Evolutionary conservation across 1,139 yeast species (phyloP), one percentile per base, ranked within the genome.

Genomic region (Yamadazyma jaroonii): DNA sequence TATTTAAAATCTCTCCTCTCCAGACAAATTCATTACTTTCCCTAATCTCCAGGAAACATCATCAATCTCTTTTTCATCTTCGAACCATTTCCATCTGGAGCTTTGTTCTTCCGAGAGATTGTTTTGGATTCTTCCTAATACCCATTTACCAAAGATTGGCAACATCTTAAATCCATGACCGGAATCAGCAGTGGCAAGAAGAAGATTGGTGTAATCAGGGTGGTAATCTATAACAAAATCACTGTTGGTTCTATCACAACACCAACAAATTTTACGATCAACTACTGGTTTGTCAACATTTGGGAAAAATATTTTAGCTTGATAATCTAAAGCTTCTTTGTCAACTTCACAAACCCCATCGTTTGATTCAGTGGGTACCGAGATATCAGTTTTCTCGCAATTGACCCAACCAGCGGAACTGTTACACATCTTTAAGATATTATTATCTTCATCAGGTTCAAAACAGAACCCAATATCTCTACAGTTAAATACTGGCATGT

Each of bases 401-500:
- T 52, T 46, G 2, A 46, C 43, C 47, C 49, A 50, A 9, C 56
- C 58, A 2, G 51, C 54, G 8, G 50, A 49, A 24, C 36, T 45
- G 34, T 49, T 53, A 35, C 55, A 52, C 41, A 54, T 42, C 36
- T 54, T 54, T 11, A 47, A 20, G 15, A 50, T 43, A 27, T 50
- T 49, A 10, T 38, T 31, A 27, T 45, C 50, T 9, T 23, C 32
- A 40, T 56, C 62, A 6, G 66, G 62, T 37, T 60, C 64, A 36
- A 61, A 61, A 32, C 57, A 50, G 43, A 60, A 61, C 6, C 66
- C 66, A 24, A 51, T 48, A 34, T 61, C 64, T 17, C 57, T 39
- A 37, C 71, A 62, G 43, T 70, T 58, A 25, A 70, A 56, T 4
- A 72, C 70, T 1, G 78, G 78, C 33, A 63, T 57, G 20, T 52